Conservation (phyloP, 129 eudicot genomes). For the Silybum marianum region DNA sequence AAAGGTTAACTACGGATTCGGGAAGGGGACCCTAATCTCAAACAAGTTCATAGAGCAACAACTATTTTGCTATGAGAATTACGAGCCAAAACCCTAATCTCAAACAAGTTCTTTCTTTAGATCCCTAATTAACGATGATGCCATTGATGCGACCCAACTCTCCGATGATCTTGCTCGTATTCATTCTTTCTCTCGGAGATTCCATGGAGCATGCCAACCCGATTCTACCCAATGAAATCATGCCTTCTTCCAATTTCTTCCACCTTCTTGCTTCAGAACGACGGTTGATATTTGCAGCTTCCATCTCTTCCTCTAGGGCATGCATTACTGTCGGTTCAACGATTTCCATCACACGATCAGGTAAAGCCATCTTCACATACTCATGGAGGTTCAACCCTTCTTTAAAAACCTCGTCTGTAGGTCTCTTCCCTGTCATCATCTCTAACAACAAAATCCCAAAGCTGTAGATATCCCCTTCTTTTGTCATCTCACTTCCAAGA, state of each 20-base stretch:
- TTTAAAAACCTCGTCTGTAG: constrained; percentile 29
- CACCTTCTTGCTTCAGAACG: neutral
- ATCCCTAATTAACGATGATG: neutral
- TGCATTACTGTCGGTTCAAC: constrained; percentile 20
- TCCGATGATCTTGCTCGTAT: constrained; percentile 1
- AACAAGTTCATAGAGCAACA: too few relatives aligned
- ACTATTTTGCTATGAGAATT: too few relatives aligned
- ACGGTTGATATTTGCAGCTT: constrained; percentile 1
- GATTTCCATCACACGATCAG: constrained; percentile 29
- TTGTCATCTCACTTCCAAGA: constrained; percentile 45
- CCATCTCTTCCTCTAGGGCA: neutral
- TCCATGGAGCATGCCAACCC: constrained; percentile 40
- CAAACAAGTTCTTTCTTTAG: too few relatives aligned
- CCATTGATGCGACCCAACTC: constrained; percentile 2
- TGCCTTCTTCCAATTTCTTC: constrained; percentile 18
- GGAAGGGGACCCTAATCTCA: too few relatives aligned
- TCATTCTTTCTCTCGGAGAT: constrained; percentile 29
- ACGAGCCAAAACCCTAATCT: too few relatives aligned
- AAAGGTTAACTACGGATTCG: too few relatives aligned
- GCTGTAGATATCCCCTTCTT: constrained; percentile 37
- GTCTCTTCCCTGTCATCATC: constrained; percentile 38
- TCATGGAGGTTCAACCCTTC: constrained; percentile 38
- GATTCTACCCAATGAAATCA: constrained; percentile 28
- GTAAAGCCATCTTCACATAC: constrained; percentile 28
- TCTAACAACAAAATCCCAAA: constrained; percentile 36